Conservation (phyloP, 2,329 filamentous ascomycete species). For the Nothophoma quercina region DNA sequence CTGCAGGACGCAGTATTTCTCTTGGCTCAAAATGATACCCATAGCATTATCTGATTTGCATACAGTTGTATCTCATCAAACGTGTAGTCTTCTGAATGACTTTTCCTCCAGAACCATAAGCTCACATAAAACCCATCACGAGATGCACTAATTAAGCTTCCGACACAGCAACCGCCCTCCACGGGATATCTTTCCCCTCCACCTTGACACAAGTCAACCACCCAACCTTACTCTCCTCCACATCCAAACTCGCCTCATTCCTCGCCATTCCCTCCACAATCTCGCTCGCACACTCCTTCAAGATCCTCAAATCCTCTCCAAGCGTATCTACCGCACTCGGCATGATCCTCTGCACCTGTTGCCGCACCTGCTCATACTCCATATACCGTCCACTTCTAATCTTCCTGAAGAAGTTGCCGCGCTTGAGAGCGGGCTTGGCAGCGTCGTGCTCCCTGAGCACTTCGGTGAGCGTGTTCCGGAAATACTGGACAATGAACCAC, state of each 20-base stretch:
- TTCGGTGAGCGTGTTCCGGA: slow-evolving; percentile 38
- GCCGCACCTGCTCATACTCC: slow-evolving; percentile 30
- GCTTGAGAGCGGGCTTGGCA: slow-evolving; percentile 10
- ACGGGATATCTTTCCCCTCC: slow-evolving; percentile 36
- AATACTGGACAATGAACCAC: slow-evolving; percentile 41
- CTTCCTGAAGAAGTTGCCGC: slow-evolving; percentile 37
- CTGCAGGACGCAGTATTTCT: slow-evolving; percentile 1
- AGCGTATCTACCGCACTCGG: slow-evolving; percentile 11
- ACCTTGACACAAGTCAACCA: slow-evolving; percentile 49
- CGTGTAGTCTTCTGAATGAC: too few species aligned
- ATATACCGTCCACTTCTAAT: slow-evolving; percentile 41
- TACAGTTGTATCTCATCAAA: too few species aligned
- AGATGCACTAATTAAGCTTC: not conserved
- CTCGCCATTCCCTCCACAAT: slow-evolving; percentile 35
- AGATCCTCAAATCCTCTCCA: not conserved
- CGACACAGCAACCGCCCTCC: slow-evolving; percentile 20
- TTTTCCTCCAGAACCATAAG: too few species aligned
- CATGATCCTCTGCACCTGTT: slow-evolving; percentile 23
- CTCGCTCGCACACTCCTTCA: slow-evolving; percentile 10
- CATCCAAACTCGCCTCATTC: slow-evolving; percentile 34
- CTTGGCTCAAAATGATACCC: slow-evolving; percentile 45
- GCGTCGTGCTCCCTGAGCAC: slow-evolving; percentile 25
- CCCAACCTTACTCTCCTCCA: slow-evolving; percentile 34
- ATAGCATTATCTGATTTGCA: not conserved
- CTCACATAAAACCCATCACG: not conserved